These are phyloP conservation scores for Chiua sp. DNA, from an alignment of 1,284 basidiomycete genomes.

Conservation along the genomic window DNA sequence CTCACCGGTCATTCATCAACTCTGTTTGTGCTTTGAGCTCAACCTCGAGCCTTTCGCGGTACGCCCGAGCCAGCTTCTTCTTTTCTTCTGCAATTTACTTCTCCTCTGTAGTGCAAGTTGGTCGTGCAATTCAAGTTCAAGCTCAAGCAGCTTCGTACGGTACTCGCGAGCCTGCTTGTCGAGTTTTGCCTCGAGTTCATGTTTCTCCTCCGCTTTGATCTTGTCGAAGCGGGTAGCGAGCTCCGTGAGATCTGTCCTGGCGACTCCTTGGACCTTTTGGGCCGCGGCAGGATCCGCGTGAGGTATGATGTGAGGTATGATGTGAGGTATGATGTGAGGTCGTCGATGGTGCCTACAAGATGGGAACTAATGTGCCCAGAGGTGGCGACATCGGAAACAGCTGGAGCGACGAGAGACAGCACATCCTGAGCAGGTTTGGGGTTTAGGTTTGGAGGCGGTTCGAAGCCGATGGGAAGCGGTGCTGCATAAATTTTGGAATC, in stretches of 20 bases:
- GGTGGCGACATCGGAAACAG: slow-evolving; percentile 72
- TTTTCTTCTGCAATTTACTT: slow-evolving; percentile 85
- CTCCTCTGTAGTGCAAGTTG: slow-evolving; percentile 86
- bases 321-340: slow-evolving; percentile 85
- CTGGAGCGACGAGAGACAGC: slow-evolving; percentile 84
- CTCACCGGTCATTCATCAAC: slow-evolving; percentile 92
- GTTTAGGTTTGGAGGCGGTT: slow-evolving; percentile 80
- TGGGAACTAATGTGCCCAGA: slow-evolving; percentile 92
- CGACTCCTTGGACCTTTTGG: slow-evolving; percentile 73
- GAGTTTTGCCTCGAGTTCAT: slow-evolving; percentile 77
- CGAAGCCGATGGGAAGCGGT: slow-evolving; percentile 89
- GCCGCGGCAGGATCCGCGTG: slow-evolving; percentile 71
- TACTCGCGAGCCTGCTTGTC: slow-evolving; percentile 89
- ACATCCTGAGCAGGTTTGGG: slow-evolving; percentile 45
- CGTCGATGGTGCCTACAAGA: slow-evolving; percentile 93
- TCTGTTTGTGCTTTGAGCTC: slow-evolving; percentile 92
- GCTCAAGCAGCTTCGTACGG: slow-evolving; percentile 80
- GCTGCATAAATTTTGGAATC: slow-evolving; percentile 63
- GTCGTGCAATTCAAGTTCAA: slow-evolving; percentile 85
- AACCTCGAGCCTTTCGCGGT: slow-evolving; percentile 85
- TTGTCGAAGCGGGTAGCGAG: slow-evolving; percentile 82
- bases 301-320: slow-evolving; percentile 94
- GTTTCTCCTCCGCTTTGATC: slow-evolving; percentile 83
- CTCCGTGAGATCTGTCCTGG: slow-evolving; percentile 84
- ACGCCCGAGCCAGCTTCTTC: slow-evolving; percentile 74